A percentile compares a stretch with the other conserved stretches of the same genome.
Conservation (phyloP, 805 yeast species). For the Candida krabiensis region DNA sequence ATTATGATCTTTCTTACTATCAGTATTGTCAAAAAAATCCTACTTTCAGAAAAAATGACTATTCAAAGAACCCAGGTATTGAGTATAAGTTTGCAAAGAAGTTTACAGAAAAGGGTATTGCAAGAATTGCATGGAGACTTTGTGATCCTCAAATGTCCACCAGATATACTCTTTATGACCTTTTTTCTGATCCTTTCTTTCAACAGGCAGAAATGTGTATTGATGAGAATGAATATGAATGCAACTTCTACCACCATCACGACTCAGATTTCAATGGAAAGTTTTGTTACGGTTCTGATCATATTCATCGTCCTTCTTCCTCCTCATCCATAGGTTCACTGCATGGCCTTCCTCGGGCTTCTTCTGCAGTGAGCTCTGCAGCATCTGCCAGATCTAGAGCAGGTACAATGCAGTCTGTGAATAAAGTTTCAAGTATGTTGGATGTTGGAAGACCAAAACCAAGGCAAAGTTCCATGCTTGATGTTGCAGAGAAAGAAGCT, state of each 20-base stretch:
- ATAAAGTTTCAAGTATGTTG: constrained; percentile 12
- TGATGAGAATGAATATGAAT: constrained; percentile 41
- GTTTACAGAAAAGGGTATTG: constrained; percentile 59
- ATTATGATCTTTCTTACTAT: constrained; percentile 43
- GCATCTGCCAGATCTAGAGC: constrained; percentile 17
- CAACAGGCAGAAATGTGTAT: constrained; percentile 61
- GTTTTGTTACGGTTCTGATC: constrained; percentile 21
- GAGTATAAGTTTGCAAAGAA: constrained; percentile 71
- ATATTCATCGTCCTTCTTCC: constrained; percentile 8
- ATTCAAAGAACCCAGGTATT: constrained; percentile 60
- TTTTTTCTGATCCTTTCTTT: constrained; percentile 71
- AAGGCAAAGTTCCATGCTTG: constrained; percentile 12
- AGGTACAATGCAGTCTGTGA: constrained; percentile 12
- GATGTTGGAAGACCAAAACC: constrained; percentile 14
- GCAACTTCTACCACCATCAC: constrained; percentile 25
- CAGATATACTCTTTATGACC: constrained; percentile 57
- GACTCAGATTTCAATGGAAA: constrained; percentile 18
- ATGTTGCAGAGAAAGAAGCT: constrained; percentile 7
- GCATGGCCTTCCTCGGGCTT: constrained; percentile 3
- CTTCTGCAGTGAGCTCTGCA: constrained; percentile 11
- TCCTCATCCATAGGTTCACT: constrained; percentile 10
- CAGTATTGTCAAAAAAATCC: constrained; percentile 34
- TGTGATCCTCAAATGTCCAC: constrained; percentile 61
- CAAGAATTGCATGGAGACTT: constrained; percentile 78
- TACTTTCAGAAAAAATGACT: constrained; percentile 50